A percentile compares a stretch with the other conserved stretches of the same genome.
These are phyloP conservation scores for Fusarium pininemorale DNA, from an alignment of 2,329 filamentous ascomycete species.

Conservation along the genomic window DNA sequence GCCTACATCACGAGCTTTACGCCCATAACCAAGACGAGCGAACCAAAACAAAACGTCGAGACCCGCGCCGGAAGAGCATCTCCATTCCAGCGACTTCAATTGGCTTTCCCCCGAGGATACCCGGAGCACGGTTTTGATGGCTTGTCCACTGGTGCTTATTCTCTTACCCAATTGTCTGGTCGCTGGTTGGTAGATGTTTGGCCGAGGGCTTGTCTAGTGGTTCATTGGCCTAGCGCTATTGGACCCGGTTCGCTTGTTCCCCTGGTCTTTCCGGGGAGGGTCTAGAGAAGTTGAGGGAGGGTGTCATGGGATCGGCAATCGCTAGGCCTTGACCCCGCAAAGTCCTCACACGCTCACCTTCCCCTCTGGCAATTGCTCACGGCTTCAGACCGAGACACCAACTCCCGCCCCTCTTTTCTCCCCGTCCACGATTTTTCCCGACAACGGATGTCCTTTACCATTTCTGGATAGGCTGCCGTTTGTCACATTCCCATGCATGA, in stretches of 20 bases:
- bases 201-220: constrained; percentile 28
- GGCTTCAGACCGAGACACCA: constrained; percentile 35
- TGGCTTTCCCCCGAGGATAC: constrained; percentile 42
- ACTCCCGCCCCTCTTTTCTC: constrained; percentile 32
- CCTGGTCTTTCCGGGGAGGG: constrained; percentile 30
- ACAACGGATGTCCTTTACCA: constrained; percentile 21
- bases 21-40: constrained; percentile 1
- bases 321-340: constrained; percentile 37
- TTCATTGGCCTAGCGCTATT: constrained; percentile 22
- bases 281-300: constrained; percentile 6
- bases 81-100: constrained; percentile 38
- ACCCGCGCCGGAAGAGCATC: constrained; percentile 24
- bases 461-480: constrained; percentile 20
- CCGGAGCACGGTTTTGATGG: constrained; percentile 37
- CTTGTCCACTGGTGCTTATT: constrained; percentile 42
- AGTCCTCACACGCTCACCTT: constrained; percentile 24
- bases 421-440: constrained; percentile 39
- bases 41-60: constrained; percentile 14
- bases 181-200: constrained; percentile 42
- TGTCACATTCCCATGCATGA: not conserved
- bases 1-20: constrained; percentile 31
- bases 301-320: constrained; percentile 43
- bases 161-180: constrained; percentile 43
- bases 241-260: constrained; percentile 32
- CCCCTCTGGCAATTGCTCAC: constrained; percentile 17